A percentile compares a stretch with the other conserved stretches of the same genome.
phyloP scores from a whole-genome alignment of 352 stramenopile species.

The Pythium dissimile region DNA sequence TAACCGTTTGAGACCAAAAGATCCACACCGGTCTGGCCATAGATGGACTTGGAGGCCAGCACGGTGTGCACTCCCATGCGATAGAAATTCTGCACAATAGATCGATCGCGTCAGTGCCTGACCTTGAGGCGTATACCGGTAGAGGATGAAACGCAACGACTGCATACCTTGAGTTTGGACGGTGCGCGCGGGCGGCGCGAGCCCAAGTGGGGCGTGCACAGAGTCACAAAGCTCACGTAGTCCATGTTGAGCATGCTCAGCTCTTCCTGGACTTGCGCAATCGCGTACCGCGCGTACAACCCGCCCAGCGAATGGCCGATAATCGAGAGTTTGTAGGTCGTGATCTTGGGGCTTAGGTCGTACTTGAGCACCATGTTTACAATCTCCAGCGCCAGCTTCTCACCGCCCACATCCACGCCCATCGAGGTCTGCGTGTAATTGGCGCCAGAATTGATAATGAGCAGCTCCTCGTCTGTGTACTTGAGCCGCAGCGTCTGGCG shows the following conservation, averaged over 20 bases:
- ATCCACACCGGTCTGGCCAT: slow-evolving; percentile 73
- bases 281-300: slow-evolving; percentile 67
- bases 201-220: slow-evolving; percentile 78
- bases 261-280: slow-evolving; percentile 50
- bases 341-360: slow-evolving; percentile 45
- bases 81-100: slow-evolving; percentile 49
- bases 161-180: slow-evolving; percentile 58
- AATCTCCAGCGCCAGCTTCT: slow-evolving; percentile 62
- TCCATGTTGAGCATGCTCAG: slow-evolving; percentile 58
- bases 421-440: slow-evolving; percentile 66
- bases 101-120: neutral
- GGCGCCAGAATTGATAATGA: slow-evolving; percentile 61
- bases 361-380: slow-evolving; percentile 54
- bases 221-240: slow-evolving; percentile 74
- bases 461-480: slow-evolving; percentile 42
- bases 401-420: slow-evolving; percentile 62
- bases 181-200: slow-evolving; percentile 57
- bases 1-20: slow-evolving; percentile 39
- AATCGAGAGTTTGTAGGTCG: slow-evolving; percentile 66
- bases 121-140: too few species aligned
- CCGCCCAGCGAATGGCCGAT: slow-evolving; percentile 74
- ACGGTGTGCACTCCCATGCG: slow-evolving; percentile 72
- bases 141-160: slow-evolving; percentile 1
- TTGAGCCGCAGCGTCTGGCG: slow-evolving; percentile 38
- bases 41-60: slow-evolving; percentile 54